Base-by-base conservation (phyloP, 768 basidiomycete species). In the Hygrophorus russula region DNA sequence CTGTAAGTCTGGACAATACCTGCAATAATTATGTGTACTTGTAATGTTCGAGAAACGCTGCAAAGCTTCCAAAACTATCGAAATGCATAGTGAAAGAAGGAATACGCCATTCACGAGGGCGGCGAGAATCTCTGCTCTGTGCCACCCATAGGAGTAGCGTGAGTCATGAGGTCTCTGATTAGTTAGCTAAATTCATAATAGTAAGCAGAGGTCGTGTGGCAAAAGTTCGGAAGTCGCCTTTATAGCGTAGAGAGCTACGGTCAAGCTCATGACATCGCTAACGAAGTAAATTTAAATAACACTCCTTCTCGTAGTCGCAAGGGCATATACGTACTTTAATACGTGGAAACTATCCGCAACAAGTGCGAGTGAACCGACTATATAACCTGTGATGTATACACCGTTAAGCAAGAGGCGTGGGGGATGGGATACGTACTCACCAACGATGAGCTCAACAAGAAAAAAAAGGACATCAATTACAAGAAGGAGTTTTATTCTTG, bases 311-410 rank as follows among this genome's bases (percentile, higher is more conserved):
- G 36, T 30, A 31, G 38, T 18, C 36, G 29, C 36, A 19, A 14
- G 37, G 46, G 19, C 5, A 39, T 11, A 39, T 35, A 64, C 81
- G 48, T 50, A 93, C 92, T 97, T 97, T 66, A 97, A 80, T 93
- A 96, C 97, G 65, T 98, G 94, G 62, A 97, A 98, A 51, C 85
- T 86, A 65, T 97, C 94, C 5, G 94, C 94, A 37, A 98, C 81
- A 41, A 98, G 81, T 1, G 93, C 92, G 1, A 96, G 76, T 0
- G 91, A 94, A 24, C 91, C 91, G 44, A 96, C 90, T n/a, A 85
- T 79, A 79, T 94, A 94, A 34, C 93, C 90, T 84, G 54, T 44
- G 15, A 49, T 46, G 48, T 30, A 50, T 47, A 17, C 51, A 39
- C n/a, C n/a, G 46, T 49, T 42, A 52, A 15, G 27, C 39, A 36